A percentile compares a stretch with the other conserved stretches of the same genome.
Evolutionary conservation across 1,284 basidiomycete species (phyloP).

Genomic region (Irpex sp.): DNA sequence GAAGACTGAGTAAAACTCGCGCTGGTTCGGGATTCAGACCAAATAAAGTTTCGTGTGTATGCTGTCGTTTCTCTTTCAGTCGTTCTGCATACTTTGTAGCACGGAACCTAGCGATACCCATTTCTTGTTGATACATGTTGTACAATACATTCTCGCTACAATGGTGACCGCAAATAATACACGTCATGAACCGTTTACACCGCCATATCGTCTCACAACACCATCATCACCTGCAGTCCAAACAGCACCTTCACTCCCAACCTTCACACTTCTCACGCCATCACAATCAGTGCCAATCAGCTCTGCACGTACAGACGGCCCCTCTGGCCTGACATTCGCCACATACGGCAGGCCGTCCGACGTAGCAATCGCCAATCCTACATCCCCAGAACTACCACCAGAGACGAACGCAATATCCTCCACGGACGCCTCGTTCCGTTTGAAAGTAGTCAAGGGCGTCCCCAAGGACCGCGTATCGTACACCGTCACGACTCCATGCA

Average conservation of each 20-base stretch:
- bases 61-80: too few relatives aligned
- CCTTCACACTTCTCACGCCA: constrained; percentile 34
- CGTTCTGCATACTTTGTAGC: neutral
- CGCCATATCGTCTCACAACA: constrained; percentile 41
- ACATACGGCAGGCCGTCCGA: constrained; percentile 54
- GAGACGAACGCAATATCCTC: constrained; percentile 45
- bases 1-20: neutral
- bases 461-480: constrained; percentile 46
- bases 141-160: neutral
- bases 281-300: constrained; percentile 50
- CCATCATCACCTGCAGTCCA: constrained; percentile 64
- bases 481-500: constrained; percentile 52
- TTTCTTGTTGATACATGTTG: neutral
- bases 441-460: constrained; percentile 39
- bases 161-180: neutral
- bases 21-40: too few relatives aligned
- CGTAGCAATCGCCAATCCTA: constrained; percentile 44
- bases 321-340: constrained; percentile 34
- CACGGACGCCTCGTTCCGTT: constrained; percentile 50
- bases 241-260: constrained; percentile 28
- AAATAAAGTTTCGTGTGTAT: too few relatives aligned
- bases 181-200: neutral
- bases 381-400: constrained; percentile 15
- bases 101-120: neutral
- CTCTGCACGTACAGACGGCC: constrained; percentile 35